Base-by-base conservation (phyloP, 192 early-diverging fungal genomes). In the Coemansia pectinata region DNA sequence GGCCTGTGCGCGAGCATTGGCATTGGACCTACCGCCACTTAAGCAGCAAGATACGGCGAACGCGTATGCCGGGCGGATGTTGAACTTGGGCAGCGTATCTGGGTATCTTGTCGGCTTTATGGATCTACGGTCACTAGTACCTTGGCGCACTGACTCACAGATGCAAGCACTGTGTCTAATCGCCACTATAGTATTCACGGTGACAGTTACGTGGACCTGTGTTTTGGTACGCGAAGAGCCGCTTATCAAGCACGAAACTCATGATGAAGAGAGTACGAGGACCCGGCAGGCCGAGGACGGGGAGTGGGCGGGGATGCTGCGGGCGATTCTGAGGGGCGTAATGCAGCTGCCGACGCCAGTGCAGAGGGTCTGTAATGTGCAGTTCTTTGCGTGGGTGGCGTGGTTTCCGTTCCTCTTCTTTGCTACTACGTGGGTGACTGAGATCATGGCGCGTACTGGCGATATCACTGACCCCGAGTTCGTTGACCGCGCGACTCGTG, bases 381-480 rank as follows among this genome's bases (percentile, higher is more conserved):
- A 99, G 73, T 93, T 99, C 55, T 96, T 95, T 86, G 89, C 92
- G 27, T 99, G 96, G 96, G 87, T 97, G 77, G 95, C 92, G n/a
- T 96, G 96, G 93, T 99, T 99, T 71, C 94, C 96, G 17, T 96
- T 97, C 76, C 82, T 99, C 31, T 98, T 97, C 77, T 99, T 96
- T 79, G 90, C 91, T 23, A 81, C 79, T 1, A 83, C 85, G 8
- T 86, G 79, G 72, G 78, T 86, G 40, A 80, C 75, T 29, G 79
- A 77, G 58, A 62, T 79, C 34, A 70, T 73, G 66, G 70, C 74
- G 19, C 69, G 76, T 9, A 71, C 64, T 1, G 81, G 42, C 31
- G 65, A 73, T 33, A n/a, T 71, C 10, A 53, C 14, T 21, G 81
- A 74, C 59, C 71, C 76, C 0, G 78, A 78, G 23, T 79, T 83